phyloP scores from a whole-genome alignment of 2,329 filamentous ascomycete genomes.

The Penicillium psychrosexuale region DNA sequence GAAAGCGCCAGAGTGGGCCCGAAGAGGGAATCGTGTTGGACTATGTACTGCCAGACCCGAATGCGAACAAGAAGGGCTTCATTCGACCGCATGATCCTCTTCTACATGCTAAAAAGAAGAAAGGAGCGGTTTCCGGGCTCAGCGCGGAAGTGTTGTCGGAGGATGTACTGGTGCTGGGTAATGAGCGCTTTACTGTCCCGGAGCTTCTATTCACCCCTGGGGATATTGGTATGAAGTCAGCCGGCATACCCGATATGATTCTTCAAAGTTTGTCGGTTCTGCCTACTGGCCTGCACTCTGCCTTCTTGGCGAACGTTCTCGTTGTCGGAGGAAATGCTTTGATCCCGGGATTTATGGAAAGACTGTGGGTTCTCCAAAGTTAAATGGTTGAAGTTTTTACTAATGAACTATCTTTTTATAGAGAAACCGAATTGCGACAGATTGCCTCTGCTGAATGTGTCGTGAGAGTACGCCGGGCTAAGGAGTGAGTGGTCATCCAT shows the following conservation, averaged over 20 bases:
- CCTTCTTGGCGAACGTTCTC: conserved; percentile 79
- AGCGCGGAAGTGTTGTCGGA: conserved; percentile 56
- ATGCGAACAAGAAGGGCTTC: conserved; percentile 62
- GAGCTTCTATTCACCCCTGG: conserved; percentile 84
- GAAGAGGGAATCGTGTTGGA: conserved; percentile 67
- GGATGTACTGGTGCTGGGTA: conserved; percentile 80
- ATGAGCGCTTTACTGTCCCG: conserved; percentile 86
- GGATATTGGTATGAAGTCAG: conserved; percentile 80
- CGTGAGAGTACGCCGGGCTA: conserved; percentile 67
- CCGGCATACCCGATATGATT: conserved; percentile 78
- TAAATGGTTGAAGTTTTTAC: neutral
- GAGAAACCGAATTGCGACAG: conserved; percentile 66
- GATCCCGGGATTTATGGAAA: conserved; percentile 75
- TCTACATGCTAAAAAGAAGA: conserved; percentile 53
- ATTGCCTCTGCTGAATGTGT: conserved; percentile 72
- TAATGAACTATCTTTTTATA: conserved; percentile 22
- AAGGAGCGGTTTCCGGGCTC: conserved; percentile 47
- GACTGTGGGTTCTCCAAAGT: conserved; percentile 53
- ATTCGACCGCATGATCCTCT: conserved; percentile 74
- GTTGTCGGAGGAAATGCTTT: conserved; percentile 83
- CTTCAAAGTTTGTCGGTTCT: conserved; percentile 71
- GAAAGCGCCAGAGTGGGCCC: conserved; percentile 36
- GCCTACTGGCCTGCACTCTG: conserved; percentile 79
- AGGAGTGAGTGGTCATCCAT: conserved; percentile 49
- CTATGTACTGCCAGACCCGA: conserved; percentile 84